These are phyloP conservation scores for Ilyonectria mors-panacis DNA, from an alignment of 2,329 filamentous ascomycete genomes.

Conservation along the genomic window DNA sequence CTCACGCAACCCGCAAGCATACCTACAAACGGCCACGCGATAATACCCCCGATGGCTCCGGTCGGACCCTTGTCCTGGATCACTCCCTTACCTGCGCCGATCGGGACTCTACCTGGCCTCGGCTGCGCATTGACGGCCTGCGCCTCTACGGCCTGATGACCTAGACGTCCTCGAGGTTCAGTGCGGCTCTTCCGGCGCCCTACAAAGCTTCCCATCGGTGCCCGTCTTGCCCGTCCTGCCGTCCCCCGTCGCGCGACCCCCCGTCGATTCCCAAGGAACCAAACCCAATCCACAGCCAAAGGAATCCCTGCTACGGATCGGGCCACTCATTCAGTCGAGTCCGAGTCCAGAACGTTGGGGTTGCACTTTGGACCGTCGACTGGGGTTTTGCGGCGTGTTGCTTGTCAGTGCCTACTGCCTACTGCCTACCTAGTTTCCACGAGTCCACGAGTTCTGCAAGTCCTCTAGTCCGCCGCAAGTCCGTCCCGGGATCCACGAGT, in stretches of 20 bases:
- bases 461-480: no score
- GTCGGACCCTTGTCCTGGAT: slow-evolving; percentile 32
- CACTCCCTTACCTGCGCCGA: slow-evolving; percentile 33
- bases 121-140: slow-evolving; percentile 6
- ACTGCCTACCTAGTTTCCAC: neutral
- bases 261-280: slow-evolving; percentile 10
- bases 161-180: slow-evolving; percentile 20
- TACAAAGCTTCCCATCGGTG: slow-evolving; percentile 29
- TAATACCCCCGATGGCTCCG: slow-evolving; percentile 28
- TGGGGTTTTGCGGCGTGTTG: neutral
- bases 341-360: slow-evolving; percentile 4
- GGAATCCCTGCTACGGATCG: slow-evolving; percentile 2
- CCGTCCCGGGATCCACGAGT: neutral
- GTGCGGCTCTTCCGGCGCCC: slow-evolving; percentile 42
- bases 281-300: neutral
- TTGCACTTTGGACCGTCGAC: neutral
- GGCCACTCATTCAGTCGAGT: slow-evolving; percentile 3
- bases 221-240: slow-evolving; percentile 20
- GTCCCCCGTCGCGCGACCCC: slow-evolving; percentile 22
- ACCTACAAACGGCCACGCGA: slow-evolving; percentile 7
- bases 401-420: neutral
- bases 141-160: slow-evolving; percentile 23
- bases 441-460: neutral
- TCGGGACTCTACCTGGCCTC: slow-evolving; percentile 23
- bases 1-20: slow-evolving; percentile 1